Evolutionary conservation across 2,329 filamentous ascomycete species (phyloP), one percentile per base, ranked within the genome.

Genomic region (Alternaria tenuissima): DNA sequence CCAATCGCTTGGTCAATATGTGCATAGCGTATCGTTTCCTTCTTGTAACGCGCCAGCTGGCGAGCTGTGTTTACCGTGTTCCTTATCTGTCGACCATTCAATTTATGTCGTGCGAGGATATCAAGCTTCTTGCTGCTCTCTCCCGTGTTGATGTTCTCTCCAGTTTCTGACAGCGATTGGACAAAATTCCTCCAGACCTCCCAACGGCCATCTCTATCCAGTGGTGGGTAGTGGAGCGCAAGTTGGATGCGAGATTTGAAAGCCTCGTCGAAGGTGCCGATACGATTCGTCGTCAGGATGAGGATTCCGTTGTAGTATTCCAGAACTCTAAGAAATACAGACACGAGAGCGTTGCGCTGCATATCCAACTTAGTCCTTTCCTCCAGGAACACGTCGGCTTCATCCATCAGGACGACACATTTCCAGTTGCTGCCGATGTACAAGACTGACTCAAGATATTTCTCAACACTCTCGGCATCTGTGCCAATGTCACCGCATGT

Each of bases 341-440:
- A 69, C 1, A 73, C 65, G 2, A 71, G 52, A 3, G 67, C 63
- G 34, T 71, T 72, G 6, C 67, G 55, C 22, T 68, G 57, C 1
- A 72, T 24, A 26, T 64, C 64, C 2, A 39, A 48, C 18, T 53
- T 32, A 3, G 28, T 62, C 3, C 86, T 81, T 48, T 80, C 72
- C 71, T 86, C 83, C 5, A 88, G 81, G 71, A 86, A 88, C 11
- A 87, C 84, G 54, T 88, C 64, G 1, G 66, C 64, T 28, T 69
- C 63, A n/a, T 67, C 66, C 6, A 67, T 53, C 0, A 69, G 59
- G 83, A 87, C 80, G 3, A 88, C 52, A 32, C 81, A 85, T 11
- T 81, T 82, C 75, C 82, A 86, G 8, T 38, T 57, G 0, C 47
- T 61, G 3, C 63, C 49, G 11, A 60, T 14, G 3, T 52, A 54